phyloP scores from a whole-genome alignment of 176 grass and related monocot species.

The Aegilops sharonensis region DNA sequence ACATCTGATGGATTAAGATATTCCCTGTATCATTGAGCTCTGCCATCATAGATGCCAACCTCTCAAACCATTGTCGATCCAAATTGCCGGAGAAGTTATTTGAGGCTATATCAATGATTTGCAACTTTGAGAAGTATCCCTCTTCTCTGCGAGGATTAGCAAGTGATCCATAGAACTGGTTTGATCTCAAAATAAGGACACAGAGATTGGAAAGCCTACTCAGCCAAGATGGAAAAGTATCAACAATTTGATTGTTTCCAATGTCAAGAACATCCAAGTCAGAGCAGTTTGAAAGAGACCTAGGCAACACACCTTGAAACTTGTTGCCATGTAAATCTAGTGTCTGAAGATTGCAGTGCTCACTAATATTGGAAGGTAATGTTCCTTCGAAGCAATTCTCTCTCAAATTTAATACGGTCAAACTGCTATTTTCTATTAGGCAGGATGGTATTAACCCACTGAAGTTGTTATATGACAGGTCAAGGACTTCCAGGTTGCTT shows the following conservation, averaged over 20 bases:
- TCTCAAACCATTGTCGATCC: background rate
- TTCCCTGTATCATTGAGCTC: too few relatives aligned
- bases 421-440: background rate
- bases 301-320: background rate
- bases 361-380: background rate
- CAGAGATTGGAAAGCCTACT: background rate
- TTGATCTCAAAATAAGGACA: slow-evolving; percentile 34
- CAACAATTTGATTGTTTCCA: slow-evolving; percentile 21
- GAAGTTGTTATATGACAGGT: slow-evolving; percentile 27
- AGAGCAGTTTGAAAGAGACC: background rate
- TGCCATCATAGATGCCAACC: background rate
- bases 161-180: slow-evolving; percentile 26
- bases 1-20: background rate
- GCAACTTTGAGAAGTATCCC: slow-evolving; percentile 4
- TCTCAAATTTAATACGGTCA: background rate
- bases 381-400: slow-evolving; percentile 2
- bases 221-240: slow-evolving; percentile 27
- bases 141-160: background rate
- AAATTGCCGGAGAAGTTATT: slow-evolving; percentile 27
- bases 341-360: background rate
- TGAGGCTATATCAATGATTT: slow-evolving; percentile 39
- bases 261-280: slow-evolving; percentile 29
- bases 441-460: slow-evolving; percentile 3
- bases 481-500: background rate
- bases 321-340: slow-evolving; percentile 25